Conservation (phyloP, 805 yeast genomes). For the Yamadazyma endophytica region DNA sequence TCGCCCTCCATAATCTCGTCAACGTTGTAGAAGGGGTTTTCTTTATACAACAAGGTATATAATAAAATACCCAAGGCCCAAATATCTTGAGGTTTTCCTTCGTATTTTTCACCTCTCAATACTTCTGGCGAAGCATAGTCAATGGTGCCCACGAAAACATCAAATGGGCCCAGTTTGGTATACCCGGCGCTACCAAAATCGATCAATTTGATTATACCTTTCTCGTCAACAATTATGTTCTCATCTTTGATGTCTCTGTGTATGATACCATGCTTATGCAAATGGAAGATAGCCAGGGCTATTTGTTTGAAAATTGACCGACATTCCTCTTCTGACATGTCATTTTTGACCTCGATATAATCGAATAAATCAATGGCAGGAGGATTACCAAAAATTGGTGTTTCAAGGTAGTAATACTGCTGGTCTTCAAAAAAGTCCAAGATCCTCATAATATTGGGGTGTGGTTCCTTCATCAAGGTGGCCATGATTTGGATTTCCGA, state of each 20-base stretch:
- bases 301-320: conserved; percentile 75
- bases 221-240: conserved; percentile 80
- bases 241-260: conserved; percentile 97
- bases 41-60: conserved; percentile 87
- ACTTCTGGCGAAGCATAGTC: conserved; percentile 99
- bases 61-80: conserved; percentile 95
- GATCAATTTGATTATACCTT: conserved; percentile 77
- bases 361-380: conserved; percentile 94
- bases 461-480: conserved; percentile 69
- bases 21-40: conserved; percentile 92
- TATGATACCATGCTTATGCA: conserved; percentile 82
- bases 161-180: conserved; percentile 87
- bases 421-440: conserved; percentile 93
- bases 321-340: conserved; percentile 77
- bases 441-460: conserved; percentile 80
- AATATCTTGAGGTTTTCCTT: conserved; percentile 91
- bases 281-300: conserved; percentile 71
- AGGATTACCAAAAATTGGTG: conserved; percentile 83
- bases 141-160: conserved; percentile 94
- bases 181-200: conserved; percentile 97
- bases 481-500: conserved; percentile 95
- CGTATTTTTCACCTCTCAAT: conserved; percentile 79
- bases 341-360: conserved; percentile 77
- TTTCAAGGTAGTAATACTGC: conserved; percentile 83
- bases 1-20: conserved; percentile 95